phyloP scores from a whole-genome alignment of 148 eudicot genomes.

The Camellia japonica region DNA sequence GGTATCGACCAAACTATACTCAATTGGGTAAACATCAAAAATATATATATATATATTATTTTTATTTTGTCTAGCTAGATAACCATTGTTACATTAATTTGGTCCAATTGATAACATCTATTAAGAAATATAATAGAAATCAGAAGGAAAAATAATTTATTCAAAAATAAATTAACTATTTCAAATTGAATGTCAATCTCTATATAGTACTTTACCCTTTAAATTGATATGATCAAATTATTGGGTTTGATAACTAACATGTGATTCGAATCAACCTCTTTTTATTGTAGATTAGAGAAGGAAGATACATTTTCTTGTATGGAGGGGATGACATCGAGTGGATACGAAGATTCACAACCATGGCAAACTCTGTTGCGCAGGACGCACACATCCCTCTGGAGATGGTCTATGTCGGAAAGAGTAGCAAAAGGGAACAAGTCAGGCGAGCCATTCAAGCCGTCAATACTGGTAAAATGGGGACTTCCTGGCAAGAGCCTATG shows the following conservation, averaged over 20 bases:
- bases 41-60: not conserved
- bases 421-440: conserved; percentile 21
- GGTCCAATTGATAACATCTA: no score
- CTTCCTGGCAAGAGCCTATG: conserved; percentile 47
- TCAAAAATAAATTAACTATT: no score
- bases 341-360: conserved; percentile 30
- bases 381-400: conserved; percentile 28
- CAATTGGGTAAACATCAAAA: conserved; percentile 39
- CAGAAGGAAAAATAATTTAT: no score
- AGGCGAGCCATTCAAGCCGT: conserved; percentile 30
- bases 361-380: conserved; percentile 21
- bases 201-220: no score
- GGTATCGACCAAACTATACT: conserved; percentile 47
- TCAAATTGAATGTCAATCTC: no score
- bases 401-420: conserved; percentile 53
- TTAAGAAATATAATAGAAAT: no score
- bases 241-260: no score
- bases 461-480: conserved; percentile 35
- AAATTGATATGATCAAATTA: no score
- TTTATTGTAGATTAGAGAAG: conserved; percentile 34
- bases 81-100: not conserved
- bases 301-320: conserved; percentile 42
- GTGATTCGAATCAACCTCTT: no score
- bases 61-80: no score
- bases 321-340: conserved; percentile 44